Conservation (phyloP, 352 stramenopile genomes). For the Phytophthora foliorum region DNA sequence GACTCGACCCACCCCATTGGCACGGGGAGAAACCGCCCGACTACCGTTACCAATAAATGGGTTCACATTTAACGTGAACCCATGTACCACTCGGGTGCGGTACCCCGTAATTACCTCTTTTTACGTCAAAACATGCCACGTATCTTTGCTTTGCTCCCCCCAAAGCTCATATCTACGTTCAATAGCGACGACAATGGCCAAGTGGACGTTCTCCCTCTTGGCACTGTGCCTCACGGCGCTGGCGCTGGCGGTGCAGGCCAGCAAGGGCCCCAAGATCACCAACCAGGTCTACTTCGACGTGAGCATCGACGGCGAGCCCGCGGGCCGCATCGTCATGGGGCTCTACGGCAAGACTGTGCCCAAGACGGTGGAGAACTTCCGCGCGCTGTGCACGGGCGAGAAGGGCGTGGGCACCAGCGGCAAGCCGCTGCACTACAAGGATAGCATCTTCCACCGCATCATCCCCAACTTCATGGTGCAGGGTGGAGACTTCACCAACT, state of each 20-base stretch:
- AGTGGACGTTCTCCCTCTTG: slow-evolving; percentile 56
- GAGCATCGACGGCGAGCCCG: slow-evolving; percentile 91
- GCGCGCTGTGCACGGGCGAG: slow-evolving; percentile 98
- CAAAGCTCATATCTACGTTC: no score
- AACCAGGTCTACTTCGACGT: slow-evolving; percentile 98
- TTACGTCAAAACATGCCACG: slow-evolving; percentile 15
- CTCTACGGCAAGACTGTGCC: slow-evolving; percentile 89
- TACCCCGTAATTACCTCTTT: slow-evolving; percentile 13
- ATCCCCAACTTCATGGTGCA: slow-evolving; percentile 97
- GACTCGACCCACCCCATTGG: slow-evolving; percentile 8
- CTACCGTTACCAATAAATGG: no score
- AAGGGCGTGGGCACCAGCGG: slow-evolving; percentile 94
- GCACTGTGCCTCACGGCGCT: slow-evolving; percentile 55
- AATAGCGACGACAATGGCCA: slow-evolving; percentile 51
- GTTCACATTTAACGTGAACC: no score
- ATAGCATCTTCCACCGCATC: slow-evolving; percentile 96
- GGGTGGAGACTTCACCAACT: slow-evolving; percentile 85
- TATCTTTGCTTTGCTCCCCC: slow-evolving; percentile 5
- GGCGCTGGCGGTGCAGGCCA: slow-evolving; percentile 41
- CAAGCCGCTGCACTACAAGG: slow-evolving; percentile 98
- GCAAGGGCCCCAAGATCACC: slow-evolving; percentile 82
- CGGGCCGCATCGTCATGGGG: slow-evolving; percentile 87
- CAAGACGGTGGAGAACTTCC: slow-evolving; percentile 96
- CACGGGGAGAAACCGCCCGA: slow-evolving; percentile 14
- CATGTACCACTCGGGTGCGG: background rate